phyloP scores from a whole-genome alignment of 1,139 yeast genomes.

The Wickerhamomyces sp. region DNA sequence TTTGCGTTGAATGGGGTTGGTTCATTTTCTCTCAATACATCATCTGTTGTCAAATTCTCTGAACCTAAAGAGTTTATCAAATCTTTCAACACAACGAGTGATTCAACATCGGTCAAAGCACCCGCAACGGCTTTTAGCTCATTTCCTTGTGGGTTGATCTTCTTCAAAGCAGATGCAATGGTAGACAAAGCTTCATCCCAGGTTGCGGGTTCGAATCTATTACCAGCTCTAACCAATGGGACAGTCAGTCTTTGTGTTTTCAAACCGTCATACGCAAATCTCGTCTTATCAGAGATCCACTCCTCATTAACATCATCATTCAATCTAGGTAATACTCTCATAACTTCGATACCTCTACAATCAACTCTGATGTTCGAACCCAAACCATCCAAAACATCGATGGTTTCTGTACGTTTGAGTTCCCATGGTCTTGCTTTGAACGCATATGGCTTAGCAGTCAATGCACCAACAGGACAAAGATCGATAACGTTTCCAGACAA shows the following conservation, averaged over 20 bases:
- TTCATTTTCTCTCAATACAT: slow-evolving; percentile 33
- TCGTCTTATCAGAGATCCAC: slow-evolving; percentile 86
- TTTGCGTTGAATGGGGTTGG: slow-evolving; percentile 71
- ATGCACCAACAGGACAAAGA: slow-evolving; percentile 90
- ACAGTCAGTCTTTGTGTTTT: slow-evolving; percentile 82
- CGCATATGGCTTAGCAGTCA: slow-evolving; percentile 85
- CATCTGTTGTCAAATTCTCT: slow-evolving; percentile 76
- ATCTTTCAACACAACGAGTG: slow-evolving; percentile 79
- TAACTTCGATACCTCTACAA: slow-evolving; percentile 82
- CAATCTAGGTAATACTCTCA: slow-evolving; percentile 82
- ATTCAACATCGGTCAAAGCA: slow-evolving; percentile 77
- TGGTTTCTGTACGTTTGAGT: slow-evolving; percentile 81
- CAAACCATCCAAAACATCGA: slow-evolving; percentile 80
- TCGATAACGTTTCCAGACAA: slow-evolving; percentile 86
- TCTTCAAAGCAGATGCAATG: slow-evolving; percentile 58
- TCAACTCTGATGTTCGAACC: slow-evolving; percentile 85
- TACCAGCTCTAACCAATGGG: slow-evolving; percentile 72
- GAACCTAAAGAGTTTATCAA: slow-evolving; percentile 72
- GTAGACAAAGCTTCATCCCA: slow-evolving; percentile 85
- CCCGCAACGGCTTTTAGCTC: slow-evolving; percentile 83
- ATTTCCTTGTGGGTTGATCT: slow-evolving; percentile 56
- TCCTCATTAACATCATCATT: slow-evolving; percentile 88
- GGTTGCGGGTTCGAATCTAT: slow-evolving; percentile 67
- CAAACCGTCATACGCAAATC: slow-evolving; percentile 84
- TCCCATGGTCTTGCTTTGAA: slow-evolving; percentile 95